Evolutionary conservation across 179 eudicot genomes (phyloP), one percentile per base, ranked within the genome.

Genomic region (Carnegiea gigantea): DNA sequence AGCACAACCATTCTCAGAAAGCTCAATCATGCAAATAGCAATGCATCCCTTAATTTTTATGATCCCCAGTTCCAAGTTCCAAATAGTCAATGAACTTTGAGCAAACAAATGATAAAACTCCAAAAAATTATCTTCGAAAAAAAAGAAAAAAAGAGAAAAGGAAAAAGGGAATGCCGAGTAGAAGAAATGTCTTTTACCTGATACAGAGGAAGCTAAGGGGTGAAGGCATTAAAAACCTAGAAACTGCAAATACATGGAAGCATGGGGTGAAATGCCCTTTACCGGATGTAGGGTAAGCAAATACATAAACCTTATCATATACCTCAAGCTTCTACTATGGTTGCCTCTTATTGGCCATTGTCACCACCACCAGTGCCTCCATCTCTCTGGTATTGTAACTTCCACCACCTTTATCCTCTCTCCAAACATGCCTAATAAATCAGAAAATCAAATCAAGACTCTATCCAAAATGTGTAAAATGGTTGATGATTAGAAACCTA

Each of bases 201-300:
- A 84, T 81, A 77, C 64, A 84, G 78, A 74, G 65, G 72, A 62
- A 62, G 68, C 68, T 9, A 64, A 64, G 23, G 28, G 75, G 59
- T 72, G 71, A 80, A 81, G 86, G 83, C 84, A 77, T 81, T 72
- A 81, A 73, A 84, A 20, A 62, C 81, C 75, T 79, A 77, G 46
- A 78, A 72, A 82, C 28, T 20, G 62, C 28, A 38, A 65, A 36
- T 26, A 18, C 10, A 46, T 40, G 48, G 44, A 77, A 30, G 60
- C 71, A 70, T 18, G 15, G 23, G 23, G n/a, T 28, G 1, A 28
- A 28, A 28, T 28, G 30, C 30, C 30, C 30, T 28, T 28, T 28
- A 28, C 1, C 30, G 30, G 30, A 28, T 28, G 30, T 28, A 28
- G 30, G 30, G 30, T 28, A 28, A 28, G 30, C 30, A 28, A 28